Evolutionary conservation across 2,329 filamentous ascomycete genomes (phyloP), one percentile per base, ranked within the genome.

Genomic region (Dothideomycetes sp.): DNA sequence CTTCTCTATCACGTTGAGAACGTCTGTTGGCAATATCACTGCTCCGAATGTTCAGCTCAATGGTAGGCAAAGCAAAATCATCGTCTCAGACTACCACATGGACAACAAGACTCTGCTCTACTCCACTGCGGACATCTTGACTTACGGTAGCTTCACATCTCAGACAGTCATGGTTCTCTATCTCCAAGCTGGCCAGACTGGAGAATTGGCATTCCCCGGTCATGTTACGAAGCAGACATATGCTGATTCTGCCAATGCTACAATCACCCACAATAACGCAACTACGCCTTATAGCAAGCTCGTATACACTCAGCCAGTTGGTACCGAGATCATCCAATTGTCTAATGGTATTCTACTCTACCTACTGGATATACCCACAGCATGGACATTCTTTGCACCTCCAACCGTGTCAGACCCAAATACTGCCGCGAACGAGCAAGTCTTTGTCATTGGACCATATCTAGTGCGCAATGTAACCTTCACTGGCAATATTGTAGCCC

Each of bases 31-130:
- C 1, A 53, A 62, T 3, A 46, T 78, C 4, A 72, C 66, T 0
- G 63, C 80, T 12, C 73, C 76, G 1, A 66, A 69, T 40, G 67
- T 79, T 31, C 61, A 69, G 8, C 63, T 81, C 31, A 69, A 77
- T 38, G 77, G 77, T 1, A 72, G 77, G 27, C 72, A 78, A 37
- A 72, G 74, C 12, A 79, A 79, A 60, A 73, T 80, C 12, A 53
- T 78, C 4, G 70, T 75, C 0, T 75, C 74, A 0, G 75, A 80
- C 48, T 80, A 78, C 38, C 54, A 48, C 1, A 68, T 78, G 32
- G 73, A 72, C 1, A 52, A 58, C 5, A 61, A 72, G 43, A 69
- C 56, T 0, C 52, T 76, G 0, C 52, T 76, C 0, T 76, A 76
- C 51, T 73, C 72, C 0, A 75, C 72, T 1, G 68, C 70, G 0